These are phyloP conservation scores for Xylariomycetidae sp. DNA, from an alignment of 2,329 filamentous ascomycete genomes.

Conservation along the genomic window DNA sequence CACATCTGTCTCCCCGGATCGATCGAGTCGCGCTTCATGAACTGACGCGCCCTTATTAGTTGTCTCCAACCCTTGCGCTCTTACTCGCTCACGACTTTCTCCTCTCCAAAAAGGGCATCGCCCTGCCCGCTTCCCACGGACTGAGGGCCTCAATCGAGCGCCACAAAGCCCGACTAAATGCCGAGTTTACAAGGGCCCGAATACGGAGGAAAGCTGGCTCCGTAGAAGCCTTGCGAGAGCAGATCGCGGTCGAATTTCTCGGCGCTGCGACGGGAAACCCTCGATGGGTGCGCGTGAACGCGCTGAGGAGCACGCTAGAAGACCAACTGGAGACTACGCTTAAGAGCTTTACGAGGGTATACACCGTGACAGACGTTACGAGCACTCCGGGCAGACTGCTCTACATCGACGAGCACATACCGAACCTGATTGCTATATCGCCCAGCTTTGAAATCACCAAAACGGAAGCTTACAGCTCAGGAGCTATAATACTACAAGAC, in stretches of 20 bases:
- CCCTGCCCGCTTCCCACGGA: conserved; percentile 74
- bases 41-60: no score
- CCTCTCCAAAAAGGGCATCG: conserved; percentile 75
- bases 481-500: conserved; percentile 85
- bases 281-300: conserved; percentile 90
- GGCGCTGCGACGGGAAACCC: conserved; percentile 57
- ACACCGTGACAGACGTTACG: conserved; percentile 53
- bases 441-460: conserved; percentile 68
- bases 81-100: conserved; percentile 84
- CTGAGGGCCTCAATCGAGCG: conserved; percentile 70
- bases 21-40: conserved; percentile 26
- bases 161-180: conserved; percentile 74
- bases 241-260: conserved; percentile 49
- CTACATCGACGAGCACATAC: conserved; percentile 75
- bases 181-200: conserved; percentile 78
- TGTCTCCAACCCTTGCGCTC: conserved; percentile 74
- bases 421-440: conserved; percentile 76
- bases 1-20: conserved; percentile 1
- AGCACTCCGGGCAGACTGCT: conserved; percentile 44
- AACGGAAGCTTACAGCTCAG: conserved; percentile 67
- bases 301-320: conserved; percentile 64
- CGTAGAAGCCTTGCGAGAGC: conserved; percentile 58
- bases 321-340: conserved; percentile 75
- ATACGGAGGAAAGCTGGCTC: conserved; percentile 67
- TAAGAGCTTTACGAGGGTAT: conserved; percentile 52